A percentile compares a stretch with the other conserved stretches of the same genome.
phyloP scores from a whole-genome alignment of 2,329 filamentous ascomycete genomes.

The Teratosphaeriaceae sp. region DNA sequence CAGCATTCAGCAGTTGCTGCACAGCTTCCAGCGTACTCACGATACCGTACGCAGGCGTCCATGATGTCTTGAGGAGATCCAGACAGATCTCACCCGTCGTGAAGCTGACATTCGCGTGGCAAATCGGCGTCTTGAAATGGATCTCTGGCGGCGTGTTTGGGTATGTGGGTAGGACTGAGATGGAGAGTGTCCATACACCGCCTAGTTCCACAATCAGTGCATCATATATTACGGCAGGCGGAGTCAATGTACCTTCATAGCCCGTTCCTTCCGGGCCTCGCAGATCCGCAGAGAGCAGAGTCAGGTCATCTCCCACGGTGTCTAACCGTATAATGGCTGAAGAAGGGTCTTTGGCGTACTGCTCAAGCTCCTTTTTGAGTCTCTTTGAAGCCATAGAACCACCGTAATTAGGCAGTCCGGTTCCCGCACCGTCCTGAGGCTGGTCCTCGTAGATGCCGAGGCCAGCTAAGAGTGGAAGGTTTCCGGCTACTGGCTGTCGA shows the following conservation, averaged over 20 bases:
- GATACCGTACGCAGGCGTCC: constrained; percentile 82
- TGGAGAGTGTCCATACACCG: constrained; percentile 77
- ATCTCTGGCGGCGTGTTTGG: constrained; percentile 72
- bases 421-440: no score
- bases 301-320: constrained; percentile 49
- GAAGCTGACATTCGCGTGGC: constrained; percentile 74
- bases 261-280: constrained; percentile 52
- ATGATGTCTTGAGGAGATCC: constrained; percentile 69
- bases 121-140: constrained; percentile 73
- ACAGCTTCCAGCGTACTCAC: constrained; percentile 66
- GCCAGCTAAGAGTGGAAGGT: no score
- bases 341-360: constrained; percentile 50
- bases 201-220: constrained; percentile 30
- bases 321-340: constrained; percentile 51
- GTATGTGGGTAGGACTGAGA: constrained; percentile 70
- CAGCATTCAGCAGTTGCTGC: constrained; percentile 61
- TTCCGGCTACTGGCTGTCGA: no score
- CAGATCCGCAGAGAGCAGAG: constrained; percentile 55
- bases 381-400: constrained; percentile 50
- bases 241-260: constrained; percentile 47
- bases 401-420: no score
- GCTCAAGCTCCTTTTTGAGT: constrained; percentile 55
- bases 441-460: no score
- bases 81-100: constrained; percentile 87
- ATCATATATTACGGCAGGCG: not conserved